Evolutionary conservation across 225 moss, liverwort and hornwort species (phyloP).

Genomic region (Asterella californica): DNA sequence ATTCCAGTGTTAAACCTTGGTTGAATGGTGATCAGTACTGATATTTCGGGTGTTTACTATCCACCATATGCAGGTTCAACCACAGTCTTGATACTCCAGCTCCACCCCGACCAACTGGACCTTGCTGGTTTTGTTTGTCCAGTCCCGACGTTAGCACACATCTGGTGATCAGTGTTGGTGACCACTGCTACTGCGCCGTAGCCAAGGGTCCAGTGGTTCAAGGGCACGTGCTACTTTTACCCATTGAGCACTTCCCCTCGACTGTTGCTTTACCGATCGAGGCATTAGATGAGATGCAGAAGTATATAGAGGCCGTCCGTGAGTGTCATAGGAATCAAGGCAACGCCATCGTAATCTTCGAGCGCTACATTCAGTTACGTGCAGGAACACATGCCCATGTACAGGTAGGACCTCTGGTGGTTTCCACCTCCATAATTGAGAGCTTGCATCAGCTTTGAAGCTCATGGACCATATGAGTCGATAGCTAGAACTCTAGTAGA

Average conservation of each 20-base stretch:
- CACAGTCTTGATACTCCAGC: conserved; percentile 75
- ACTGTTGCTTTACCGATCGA: conserved; percentile 60
- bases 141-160: conserved; percentile 83
- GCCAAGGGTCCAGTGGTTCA: conserved; percentile 87
- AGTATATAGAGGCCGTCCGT: conserved; percentile 69
- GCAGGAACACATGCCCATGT: conserved; percentile 98
- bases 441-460: background rate
- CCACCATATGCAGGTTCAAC: conserved; percentile 53
- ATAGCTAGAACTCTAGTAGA: background rate
- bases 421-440: background rate
- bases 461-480: background rate
- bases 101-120: conserved; percentile 67
- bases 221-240: conserved; percentile 85
- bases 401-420: conserved; percentile 51
- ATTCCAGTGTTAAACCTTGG: background rate
- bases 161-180: conserved; percentile 87
- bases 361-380: conserved; percentile 83
- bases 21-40: too few species aligned
- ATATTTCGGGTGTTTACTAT: background rate
- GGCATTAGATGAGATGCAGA: conserved; percentile 57
- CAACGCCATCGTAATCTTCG: conserved; percentile 46
- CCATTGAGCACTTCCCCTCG: conserved; percentile 94
- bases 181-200: conserved; percentile 71
- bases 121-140: conserved; percentile 99
- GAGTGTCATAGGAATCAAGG: conserved; percentile 70